Evolutionary conservation across 805 yeast genomes (phyloP).

Genomic region (Candida patagonica): DNA sequence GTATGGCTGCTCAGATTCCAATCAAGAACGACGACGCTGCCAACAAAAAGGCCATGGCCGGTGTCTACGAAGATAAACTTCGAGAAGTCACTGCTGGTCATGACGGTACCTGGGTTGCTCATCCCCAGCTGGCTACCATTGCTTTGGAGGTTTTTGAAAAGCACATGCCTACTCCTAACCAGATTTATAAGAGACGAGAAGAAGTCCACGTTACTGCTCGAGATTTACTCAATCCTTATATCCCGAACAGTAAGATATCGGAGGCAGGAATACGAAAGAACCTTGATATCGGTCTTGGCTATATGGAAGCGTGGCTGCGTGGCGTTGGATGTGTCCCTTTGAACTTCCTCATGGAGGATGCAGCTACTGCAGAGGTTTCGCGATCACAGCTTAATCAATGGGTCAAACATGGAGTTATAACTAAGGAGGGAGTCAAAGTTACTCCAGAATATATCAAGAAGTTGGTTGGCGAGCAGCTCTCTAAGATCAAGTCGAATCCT

Average conservation of each 20-base stretch:
- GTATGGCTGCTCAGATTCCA: slow-evolving; percentile 74
- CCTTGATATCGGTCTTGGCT: slow-evolving; percentile 54
- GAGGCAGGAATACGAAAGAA: slow-evolving; percentile 59
- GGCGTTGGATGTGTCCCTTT: slow-evolving; percentile 68
- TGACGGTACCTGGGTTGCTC: slow-evolving; percentile 75
- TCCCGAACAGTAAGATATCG: slow-evolving; percentile 50
- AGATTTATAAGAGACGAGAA: slow-evolving; percentile 44
- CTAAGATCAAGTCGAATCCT: slow-evolving; percentile 36
- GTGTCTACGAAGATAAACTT: slow-evolving; percentile 57
- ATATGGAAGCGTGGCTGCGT: slow-evolving; percentile 68
- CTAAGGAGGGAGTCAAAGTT: slow-evolving; percentile 46
- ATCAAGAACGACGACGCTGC: slow-evolving; percentile 55
- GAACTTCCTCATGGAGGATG: slow-evolving; percentile 69
- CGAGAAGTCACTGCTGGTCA: slow-evolving; percentile 62
- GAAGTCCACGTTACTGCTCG: slow-evolving; percentile 45
- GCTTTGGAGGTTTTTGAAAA: slow-evolving; percentile 62
- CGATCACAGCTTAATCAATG: slow-evolving; percentile 67
- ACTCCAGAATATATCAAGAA: slow-evolving; percentile 41
- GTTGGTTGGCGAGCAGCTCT: slow-evolving; percentile 48
- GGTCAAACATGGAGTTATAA: slow-evolving; percentile 53
- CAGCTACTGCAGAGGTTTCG: slow-evolving; percentile 73
- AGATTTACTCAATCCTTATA: slow-evolving; percentile 52
- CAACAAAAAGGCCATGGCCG: slow-evolving; percentile 56
- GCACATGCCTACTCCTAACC: slow-evolving; percentile 69
- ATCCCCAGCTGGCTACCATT: slow-evolving; percentile 58